Conservation (phyloP, 2,329 filamentous ascomycete species). For the Atkinsonella hypoxylon region DNA sequence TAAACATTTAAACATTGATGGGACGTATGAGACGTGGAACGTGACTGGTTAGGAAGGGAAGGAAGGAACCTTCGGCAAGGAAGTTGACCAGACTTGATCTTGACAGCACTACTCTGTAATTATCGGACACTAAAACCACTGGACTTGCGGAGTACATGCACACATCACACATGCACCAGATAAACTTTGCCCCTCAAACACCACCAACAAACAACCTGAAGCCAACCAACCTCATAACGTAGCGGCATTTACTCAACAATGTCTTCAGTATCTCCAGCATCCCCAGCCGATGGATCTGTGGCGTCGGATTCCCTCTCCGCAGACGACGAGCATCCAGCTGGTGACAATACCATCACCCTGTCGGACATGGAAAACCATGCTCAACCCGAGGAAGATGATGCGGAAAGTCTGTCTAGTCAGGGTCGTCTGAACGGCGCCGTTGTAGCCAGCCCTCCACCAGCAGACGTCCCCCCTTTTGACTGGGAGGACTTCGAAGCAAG, state of each 20-base stretch:
- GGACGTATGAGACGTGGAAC: no score
- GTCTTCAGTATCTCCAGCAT: constrained; percentile 7
- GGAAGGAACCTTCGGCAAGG: no score
- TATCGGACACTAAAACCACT: neutral
- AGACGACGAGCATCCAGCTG: constrained; percentile 8
- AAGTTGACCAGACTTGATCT: neutral
- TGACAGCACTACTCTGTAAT: no score
- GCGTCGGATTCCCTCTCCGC: neutral
- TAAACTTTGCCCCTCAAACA: neutral
- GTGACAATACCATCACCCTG: constrained; percentile 11
- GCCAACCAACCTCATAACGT: neutral
- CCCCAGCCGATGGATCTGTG: constrained; percentile 4
- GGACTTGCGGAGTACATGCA: no score
- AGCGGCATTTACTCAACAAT: constrained; percentile 2
- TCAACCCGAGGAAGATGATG: constrained; percentile 20
- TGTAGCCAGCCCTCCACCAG: constrained; percentile 30
- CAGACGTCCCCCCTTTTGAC: constrained; percentile 48
- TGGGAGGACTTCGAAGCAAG: constrained; percentile 66
- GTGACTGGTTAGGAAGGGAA: no score
- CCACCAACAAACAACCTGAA: no score
- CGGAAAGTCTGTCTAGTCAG: constrained; percentile 25
- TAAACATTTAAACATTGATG: no score
- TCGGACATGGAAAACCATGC: constrained; percentile 12
- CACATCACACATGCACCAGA: no score
- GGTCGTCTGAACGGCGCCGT: constrained; percentile 18